These are phyloP conservation scores for Microbotryomycetes sp. DNA, from an alignment of 1,284 basidiomycete genomes.

Conservation along the genomic window DNA sequence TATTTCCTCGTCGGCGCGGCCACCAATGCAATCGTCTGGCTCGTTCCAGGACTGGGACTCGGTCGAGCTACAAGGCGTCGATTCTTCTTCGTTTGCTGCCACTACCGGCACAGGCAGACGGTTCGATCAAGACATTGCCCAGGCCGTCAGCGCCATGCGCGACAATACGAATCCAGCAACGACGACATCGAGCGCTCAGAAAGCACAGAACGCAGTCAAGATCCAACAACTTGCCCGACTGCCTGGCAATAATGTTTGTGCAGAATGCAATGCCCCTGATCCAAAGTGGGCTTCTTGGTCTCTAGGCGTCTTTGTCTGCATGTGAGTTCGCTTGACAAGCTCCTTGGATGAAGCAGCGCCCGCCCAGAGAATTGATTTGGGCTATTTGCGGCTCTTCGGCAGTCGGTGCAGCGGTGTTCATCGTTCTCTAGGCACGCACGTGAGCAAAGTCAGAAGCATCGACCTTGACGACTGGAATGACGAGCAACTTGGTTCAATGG, in stretches of 20 bases:
- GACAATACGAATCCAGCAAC: slow-evolving; percentile 14
- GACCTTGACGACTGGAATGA: slow-evolving; percentile 48
- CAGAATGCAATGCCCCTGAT: slow-evolving; percentile 43
- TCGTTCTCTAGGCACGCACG: slow-evolving; percentile 47
- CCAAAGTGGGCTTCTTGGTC: slow-evolving; percentile 44
- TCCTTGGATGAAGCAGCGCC: background rate
- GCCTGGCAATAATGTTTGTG: slow-evolving; percentile 43
- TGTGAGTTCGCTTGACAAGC: slow-evolving; percentile 24
- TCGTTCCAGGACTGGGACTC: background rate
- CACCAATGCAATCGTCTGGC: background rate
- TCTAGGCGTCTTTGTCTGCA: slow-evolving; percentile 48
- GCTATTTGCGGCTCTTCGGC: background rate
- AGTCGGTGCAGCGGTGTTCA: slow-evolving; percentile 47
- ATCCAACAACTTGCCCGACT: slow-evolving; percentile 39
- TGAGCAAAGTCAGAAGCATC: slow-evolving; percentile 47
- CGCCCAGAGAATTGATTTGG: background rate
- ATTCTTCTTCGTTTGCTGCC: background rate
- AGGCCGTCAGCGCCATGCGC: slow-evolving; percentile 32
- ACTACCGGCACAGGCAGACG: slow-evolving; percentile 20
- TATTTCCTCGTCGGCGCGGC: background rate
- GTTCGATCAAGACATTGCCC: slow-evolving; percentile 36
- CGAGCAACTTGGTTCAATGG: slow-evolving; percentile 41
- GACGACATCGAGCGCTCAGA: slow-evolving; percentile 10
- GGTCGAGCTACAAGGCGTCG: background rate
- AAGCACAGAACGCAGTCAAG: slow-evolving; percentile 36